Percentiles rank a stretch among this genome's conserved stretches.
phyloP scores from a whole-genome alignment of 352 stramenopile species.

The Plasmopara halstedii region DNA sequence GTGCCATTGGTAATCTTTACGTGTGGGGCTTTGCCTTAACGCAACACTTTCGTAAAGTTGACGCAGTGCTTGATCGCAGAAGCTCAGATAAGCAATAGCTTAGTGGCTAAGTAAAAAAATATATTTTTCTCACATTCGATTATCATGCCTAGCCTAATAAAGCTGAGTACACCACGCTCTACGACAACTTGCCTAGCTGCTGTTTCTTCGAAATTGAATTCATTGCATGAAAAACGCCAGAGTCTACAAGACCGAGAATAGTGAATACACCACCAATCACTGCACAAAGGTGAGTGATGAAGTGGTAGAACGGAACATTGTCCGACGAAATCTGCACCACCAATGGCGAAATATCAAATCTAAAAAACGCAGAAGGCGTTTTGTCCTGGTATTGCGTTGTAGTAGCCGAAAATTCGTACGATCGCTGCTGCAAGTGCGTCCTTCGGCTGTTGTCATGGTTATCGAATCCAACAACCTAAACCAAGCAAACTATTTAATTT shows the following conservation, averaged over 20 bases:
- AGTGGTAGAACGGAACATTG: conserved; percentile 75
- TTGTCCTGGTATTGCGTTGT: conserved; percentile 69
- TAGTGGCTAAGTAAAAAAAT: conserved; percentile 16
- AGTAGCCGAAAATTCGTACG: conserved; percentile 74
- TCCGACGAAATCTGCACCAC: conserved; percentile 64
- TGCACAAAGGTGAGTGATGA: conserved; percentile 75
- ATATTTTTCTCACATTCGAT: too few relatives aligned
- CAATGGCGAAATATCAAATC: conserved; percentile 76
- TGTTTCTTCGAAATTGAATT: conserved; percentile 85
- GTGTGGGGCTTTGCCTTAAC: conserved; percentile 56
- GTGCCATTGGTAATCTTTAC: conserved; percentile 70
- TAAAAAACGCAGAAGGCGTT: conserved; percentile 60
- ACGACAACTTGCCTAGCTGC: conserved; percentile 66
- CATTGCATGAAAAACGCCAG: conserved; percentile 67
- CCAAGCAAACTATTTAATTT: too few relatives aligned
- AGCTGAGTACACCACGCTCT: conserved; percentile 18
- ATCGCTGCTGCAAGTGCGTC: conserved; percentile 48
- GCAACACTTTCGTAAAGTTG: conserved; percentile 61
- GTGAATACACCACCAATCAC: conserved; percentile 82
- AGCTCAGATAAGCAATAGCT: conserved; percentile 12
- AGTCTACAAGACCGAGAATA: conserved; percentile 78
- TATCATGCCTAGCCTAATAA: too few relatives aligned
- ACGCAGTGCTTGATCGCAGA: conserved; percentile 47
- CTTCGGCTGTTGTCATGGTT: conserved; percentile 42
- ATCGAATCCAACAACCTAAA: conserved; percentile 70